Percentiles rank a stretch among this genome's conserved stretches.
phyloP scores from a whole-genome alignment of 73 alveolate genomes.

The Blepharisma stoltei region DNA sequence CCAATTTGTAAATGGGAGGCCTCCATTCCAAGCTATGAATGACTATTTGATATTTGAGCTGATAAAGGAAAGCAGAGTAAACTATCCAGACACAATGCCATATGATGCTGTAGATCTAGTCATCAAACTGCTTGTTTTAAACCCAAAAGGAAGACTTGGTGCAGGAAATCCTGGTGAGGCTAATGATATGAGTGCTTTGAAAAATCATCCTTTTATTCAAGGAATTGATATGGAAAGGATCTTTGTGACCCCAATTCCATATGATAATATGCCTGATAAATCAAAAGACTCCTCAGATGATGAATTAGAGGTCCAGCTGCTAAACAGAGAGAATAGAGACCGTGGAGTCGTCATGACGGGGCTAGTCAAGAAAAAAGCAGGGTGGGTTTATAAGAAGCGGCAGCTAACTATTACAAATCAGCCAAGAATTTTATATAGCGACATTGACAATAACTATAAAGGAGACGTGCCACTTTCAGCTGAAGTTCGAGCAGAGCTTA shows the following conservation, averaged over 20 bases:
- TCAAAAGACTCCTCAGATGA: slow-evolving; percentile 15
- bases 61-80: slow-evolving; percentile 47
- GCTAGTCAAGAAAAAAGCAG: not conserved
- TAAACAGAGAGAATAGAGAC: not conserved
- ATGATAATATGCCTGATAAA: not conserved
- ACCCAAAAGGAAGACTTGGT: slow-evolving; percentile 65
- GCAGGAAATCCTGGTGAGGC: slow-evolving; percentile 73
- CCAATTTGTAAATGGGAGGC: slow-evolving; percentile 76
- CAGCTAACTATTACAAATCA: slow-evolving; percentile 17
- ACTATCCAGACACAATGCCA: slow-evolving; percentile 58
- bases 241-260: not conserved
- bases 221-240: slow-evolving; percentile 49
- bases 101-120: slow-evolving; percentile 80
- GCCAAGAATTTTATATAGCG: slow-evolving; percentile 30
- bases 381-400: slow-evolving; percentile 26
- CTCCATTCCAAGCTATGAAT: slow-evolving; percentile 81
- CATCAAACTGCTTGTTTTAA: slow-evolving; percentile 44
- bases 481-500: slow-evolving; percentile 14
- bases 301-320: slow-evolving; percentile 14
- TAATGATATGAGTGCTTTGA: slow-evolving; percentile 31
- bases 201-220: slow-evolving; percentile 59
- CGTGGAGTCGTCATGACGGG: not conserved
- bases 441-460: not conserved
- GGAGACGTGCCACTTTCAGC: not conserved
- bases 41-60: slow-evolving; percentile 73